phyloP scores from a whole-genome alignment of 1,284 basidiomycete species.

The Porodaedalea pini region DNA sequence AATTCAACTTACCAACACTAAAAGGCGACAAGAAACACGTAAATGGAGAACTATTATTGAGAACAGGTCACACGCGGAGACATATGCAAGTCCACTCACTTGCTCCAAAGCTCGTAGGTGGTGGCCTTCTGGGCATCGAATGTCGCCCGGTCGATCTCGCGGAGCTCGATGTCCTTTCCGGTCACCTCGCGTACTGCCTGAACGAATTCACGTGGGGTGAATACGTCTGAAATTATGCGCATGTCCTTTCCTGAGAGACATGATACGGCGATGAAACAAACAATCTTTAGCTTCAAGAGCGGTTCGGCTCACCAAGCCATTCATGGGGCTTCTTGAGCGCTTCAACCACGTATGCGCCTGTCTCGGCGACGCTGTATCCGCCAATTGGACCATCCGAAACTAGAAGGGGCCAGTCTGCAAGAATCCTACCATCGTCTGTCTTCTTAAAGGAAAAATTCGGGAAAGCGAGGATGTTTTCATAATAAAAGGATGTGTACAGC shows the following conservation, averaged over 20 bases:
- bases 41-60: background rate
- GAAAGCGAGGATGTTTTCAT: constrained; percentile 23
- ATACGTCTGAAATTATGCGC: constrained; percentile 7
- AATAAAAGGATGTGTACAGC: constrained; percentile 25
- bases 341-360: constrained; percentile 15
- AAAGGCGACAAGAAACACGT: background rate
- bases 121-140: constrained; percentile 2
- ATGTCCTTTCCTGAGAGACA: constrained; percentile 12
- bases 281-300: background rate
- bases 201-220: constrained; percentile 7
- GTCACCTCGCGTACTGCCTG: constrained; percentile 2
- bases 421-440: background rate
- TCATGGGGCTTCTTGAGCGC: constrained; percentile 20
- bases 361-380: constrained; percentile 6
- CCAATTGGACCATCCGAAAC: constrained; percentile 9
- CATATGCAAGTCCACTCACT: no score
- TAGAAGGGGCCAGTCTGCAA: constrained; percentile 11
- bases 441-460: background rate
- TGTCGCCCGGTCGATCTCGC: background rate
- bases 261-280: no score
- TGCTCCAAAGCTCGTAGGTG: background rate
- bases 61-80: background rate
- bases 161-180: constrained; percentile 4
- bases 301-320: constrained; percentile 14
- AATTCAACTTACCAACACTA: background rate